Conservation (phyloP, 768 basidiomycete species). For the Hypholoma sublateritium region DNA sequence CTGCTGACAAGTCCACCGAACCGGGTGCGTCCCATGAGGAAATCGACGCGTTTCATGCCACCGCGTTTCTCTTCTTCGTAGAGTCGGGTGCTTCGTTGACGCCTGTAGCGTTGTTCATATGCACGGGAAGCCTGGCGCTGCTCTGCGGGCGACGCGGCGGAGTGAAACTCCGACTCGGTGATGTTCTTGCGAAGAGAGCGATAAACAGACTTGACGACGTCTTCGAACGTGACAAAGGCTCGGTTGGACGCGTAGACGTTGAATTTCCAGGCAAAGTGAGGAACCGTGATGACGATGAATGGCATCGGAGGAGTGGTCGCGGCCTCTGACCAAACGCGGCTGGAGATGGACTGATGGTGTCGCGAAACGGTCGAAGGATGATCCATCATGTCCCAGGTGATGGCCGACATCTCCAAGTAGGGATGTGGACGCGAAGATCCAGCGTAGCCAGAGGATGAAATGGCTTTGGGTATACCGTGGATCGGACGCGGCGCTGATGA, state of each 20-base stretch:
- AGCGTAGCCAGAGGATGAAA: conserved; percentile 5
- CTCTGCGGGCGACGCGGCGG: conserved; percentile 32
- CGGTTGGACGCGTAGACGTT: conserved; percentile 29
- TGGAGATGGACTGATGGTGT: conserved; percentile 24
- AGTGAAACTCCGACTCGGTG: conserved; percentile 40
- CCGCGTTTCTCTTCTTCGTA: conserved; percentile 47
- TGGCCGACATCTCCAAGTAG: conserved; percentile 23
- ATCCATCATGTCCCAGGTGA: conserved; percentile 30
- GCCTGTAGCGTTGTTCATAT: conserved; percentile 46
- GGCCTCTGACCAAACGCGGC: conserved; percentile 25
- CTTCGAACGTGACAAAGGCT: conserved; percentile 33
- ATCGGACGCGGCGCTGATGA: not conserved
- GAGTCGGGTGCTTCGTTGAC: conserved; percentile 29
- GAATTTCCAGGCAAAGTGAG: conserved; percentile 35
- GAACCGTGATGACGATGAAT: conserved; percentile 25
- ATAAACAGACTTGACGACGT: conserved; percentile 31
- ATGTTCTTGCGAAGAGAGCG: conserved; percentile 19
- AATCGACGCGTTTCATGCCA: conserved; percentile 60
- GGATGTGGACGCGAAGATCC: conserved; percentile 21
- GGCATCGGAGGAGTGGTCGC: conserved; percentile 33
- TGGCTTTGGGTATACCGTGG: not conserved
- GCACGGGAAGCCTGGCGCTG: conserved; percentile 40
- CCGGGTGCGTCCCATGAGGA: conserved; percentile 42
- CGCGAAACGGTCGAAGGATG: conserved; percentile 26
- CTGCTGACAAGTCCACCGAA: conserved; percentile 44